Evolutionary conservation across 78 protist genomes (phyloP), one percentile per base, ranked within the genome.

Genomic region (Dictyostelium capitatum): DNA sequence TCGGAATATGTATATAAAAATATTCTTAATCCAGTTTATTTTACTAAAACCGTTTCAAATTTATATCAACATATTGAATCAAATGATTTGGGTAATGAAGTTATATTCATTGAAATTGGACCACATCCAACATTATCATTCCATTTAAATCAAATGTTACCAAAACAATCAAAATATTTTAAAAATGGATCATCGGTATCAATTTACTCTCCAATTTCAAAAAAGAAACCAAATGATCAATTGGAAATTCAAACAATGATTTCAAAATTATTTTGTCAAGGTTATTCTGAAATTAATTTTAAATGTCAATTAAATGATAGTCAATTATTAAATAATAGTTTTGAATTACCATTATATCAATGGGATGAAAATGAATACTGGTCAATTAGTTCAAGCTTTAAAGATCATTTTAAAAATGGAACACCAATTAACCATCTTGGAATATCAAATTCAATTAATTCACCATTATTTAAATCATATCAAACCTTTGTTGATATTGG

Each of bases 61-160:
- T 12, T 80, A 32, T 50, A 14, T n/a, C 67, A 57, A 6, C 23
- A 28, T 51, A 11, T n/a, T 3, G 17, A 23, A 14, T n/a, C 19
- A 28, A 48, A 46, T 12, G n/a, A 51, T 14, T 4, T 51, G 17
- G 15, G 15, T 37, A 14, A 3, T 17, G 23, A 74, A 3, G 15
- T 46, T 48, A 0, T 6, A 2, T 67, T 67, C 46, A 67, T 84
- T 9, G 94, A 89, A 62, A 41, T 89, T 12, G 41, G 77, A 17
- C 94, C 94, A 77, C 94, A 89, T 46, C 83, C 85, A 41, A 80
- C 85, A 11, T 74, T 89, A 17, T 23, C 72, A 25, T 57, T 72
- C 32, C 78, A 48, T 48, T 43, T 10, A 46, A 12, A n/a, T 32
- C 78, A 47, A 19, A 75, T 15, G 30, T 0, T 25, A 17, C 85